phyloP scores from a whole-genome alignment of 1,139 yeast species.

The Pichia sp. region DNA sequence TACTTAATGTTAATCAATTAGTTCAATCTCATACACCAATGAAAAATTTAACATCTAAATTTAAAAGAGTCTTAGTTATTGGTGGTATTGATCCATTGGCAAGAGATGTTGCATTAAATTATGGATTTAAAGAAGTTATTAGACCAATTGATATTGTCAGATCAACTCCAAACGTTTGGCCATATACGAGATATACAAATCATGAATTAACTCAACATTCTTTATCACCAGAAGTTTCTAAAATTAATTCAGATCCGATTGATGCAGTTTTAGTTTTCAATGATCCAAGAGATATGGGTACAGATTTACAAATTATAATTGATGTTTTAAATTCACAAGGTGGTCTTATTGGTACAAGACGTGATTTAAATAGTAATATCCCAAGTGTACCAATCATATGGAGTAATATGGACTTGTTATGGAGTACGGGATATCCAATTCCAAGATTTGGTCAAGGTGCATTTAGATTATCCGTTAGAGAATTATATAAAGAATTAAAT shows the following conservation, averaged over 20 bases:
- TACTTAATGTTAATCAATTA: constrained; percentile 48
- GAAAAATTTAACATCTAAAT: constrained; percentile 49
- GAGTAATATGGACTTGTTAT: constrained; percentile 79
- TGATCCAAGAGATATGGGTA: constrained; percentile 87
- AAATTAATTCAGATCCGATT: constrained; percentile 35
- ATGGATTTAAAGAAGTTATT: constrained; percentile 78
- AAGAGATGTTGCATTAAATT: constrained; percentile 61
- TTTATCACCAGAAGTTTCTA: not conserved
- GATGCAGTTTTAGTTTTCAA: constrained; percentile 84
- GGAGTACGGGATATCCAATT: constrained; percentile 78
- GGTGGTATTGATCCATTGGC: constrained; percentile 75
- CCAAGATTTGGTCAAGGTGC: constrained; percentile 96
- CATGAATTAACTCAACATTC: too few relatives aligned
- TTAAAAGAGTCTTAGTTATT: constrained; percentile 66
- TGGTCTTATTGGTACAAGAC: constrained; percentile 62
- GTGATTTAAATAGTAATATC: constrained; percentile 38
- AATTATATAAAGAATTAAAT: constrained; percentile 54
- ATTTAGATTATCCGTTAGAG: constrained; percentile 58
- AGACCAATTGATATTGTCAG: constrained; percentile 69
- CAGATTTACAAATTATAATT: constrained; percentile 71
- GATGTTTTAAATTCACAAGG: constrained; percentile 62
- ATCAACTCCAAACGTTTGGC: constrained; percentile 57
- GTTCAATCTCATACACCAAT: constrained; percentile 92
- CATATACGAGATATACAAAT: constrained; percentile 53
- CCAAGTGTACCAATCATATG: constrained; percentile 79